Base-by-base conservation (phyloP, 2,329 filamentous ascomycete species). In the Aureobasidium zeae region DNA sequence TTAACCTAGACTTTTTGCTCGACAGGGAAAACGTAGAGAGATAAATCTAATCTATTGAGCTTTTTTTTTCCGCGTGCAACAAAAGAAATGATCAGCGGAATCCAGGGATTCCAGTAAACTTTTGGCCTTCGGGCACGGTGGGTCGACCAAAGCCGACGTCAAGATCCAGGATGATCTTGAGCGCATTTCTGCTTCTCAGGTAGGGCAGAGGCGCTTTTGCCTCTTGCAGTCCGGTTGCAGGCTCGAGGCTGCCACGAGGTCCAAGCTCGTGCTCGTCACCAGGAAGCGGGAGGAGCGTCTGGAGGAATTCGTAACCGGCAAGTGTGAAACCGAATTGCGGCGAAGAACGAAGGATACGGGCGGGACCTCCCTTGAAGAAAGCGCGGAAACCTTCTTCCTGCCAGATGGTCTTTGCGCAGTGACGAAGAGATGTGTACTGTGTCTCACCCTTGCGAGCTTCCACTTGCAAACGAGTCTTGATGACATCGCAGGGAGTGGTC, bases 251-350 rank as follows among this genome's bases (percentile, higher is more conserved):
- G 34, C 81, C 80, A 31, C 56, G 50, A 24, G 62, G 62, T 4
- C 57, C 58, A 5, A 73, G 68, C 50, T 69, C 67, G 11, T 69
- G 64, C 31, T 76, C 72, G 30, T 67, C 68, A 20, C 85, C 86
- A 2, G 87, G 86, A 70, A 84, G 79, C 5, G 91, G 91, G 32
- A 96, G 67, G 31, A 79, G 43, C 49, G 72, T 83, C 67, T 95
- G 87, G 38, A 98, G 71, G 26, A 98, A 74, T 65, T 98, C 91
- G 64, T 96, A 98, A 31, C 85, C 84, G 3, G 91, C 91, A 17
- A 98, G 78, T 0, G 91, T 98, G 71, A 96, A 96, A 52, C 91
- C 91, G 63, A 98, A 98, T 62, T 98, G 91, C 12, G 91, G 91
- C 10, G 87, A 95, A 1, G 87, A 95, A 57, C 91, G 83, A 62